Evolutionary conservation across 2,329 filamentous ascomycete genomes (phyloP), one percentile per base, ranked within the genome.

Genomic region (Talaromyces albobiverticillius): DNA sequence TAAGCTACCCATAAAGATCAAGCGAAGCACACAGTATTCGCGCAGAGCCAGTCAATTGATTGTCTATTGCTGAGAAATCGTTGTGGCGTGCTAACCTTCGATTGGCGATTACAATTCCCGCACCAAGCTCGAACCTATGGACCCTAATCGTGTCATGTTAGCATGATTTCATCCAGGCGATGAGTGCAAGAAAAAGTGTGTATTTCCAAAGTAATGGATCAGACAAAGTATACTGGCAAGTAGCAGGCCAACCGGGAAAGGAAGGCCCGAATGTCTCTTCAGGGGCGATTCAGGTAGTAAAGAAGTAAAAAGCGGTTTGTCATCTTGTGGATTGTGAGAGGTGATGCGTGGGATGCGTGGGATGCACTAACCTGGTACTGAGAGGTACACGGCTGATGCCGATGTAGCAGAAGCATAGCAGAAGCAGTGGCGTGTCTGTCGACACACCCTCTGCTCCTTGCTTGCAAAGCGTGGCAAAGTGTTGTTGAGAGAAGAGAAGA

Each of bases 221-320:
- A 86, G 83, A 84, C 82, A 81, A 80, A 75, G 74, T 75, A 78
- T 85, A 86, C 83, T 86, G 83, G 83, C 83, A 83, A 86, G 83
- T 86, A 85, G 80, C 83, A 84, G 82, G 79, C 78, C 75, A 72
- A 79, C 81, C 77, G 79, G 81, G 79, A 81, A 83, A 72, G 77
- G 78, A 77, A 76, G 73, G 75, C 82, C 81, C 79, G 70, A 76
- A 73, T 76, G 67, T 79, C 79, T 84, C 81, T 79, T 85, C 83
- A 86, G 77, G 82, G 82, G 77, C 83, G 83, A 85, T 70, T 86
- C 82, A 75, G 82, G 75, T 82, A 75, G 75, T 79, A 81, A 84
- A 84, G 82, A 85, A 85, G 79, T 75, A 77, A 72, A 64, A 66
- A 72, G 20, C 67, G 64, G 61, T 71, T 76, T 84, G 77, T 84